Percentiles rank a stretch among this genome's conserved stretches.
These are phyloP conservation scores for Bimuria novae-zelandiae DNA, from an alignment of 2,329 filamentous ascomycete genomes.

Conservation along the genomic window DNA sequence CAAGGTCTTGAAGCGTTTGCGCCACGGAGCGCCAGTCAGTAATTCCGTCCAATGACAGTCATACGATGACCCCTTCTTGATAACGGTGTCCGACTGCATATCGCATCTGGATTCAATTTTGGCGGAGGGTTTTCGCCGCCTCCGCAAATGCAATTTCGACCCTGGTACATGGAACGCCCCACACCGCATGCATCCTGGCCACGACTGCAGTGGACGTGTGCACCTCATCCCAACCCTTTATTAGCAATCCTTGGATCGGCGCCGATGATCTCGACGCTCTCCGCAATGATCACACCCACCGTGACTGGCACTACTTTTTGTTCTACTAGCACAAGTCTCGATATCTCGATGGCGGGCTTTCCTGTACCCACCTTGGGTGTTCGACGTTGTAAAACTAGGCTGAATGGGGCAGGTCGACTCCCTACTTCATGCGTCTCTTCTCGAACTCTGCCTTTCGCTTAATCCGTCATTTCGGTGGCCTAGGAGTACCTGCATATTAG, in stretches of 20 bases:
- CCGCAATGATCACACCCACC: too few species aligned
- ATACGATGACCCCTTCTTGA: background rate
- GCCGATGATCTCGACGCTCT: background rate
- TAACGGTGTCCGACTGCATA: too few species aligned
- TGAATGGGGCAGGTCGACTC: conserved; percentile 1
- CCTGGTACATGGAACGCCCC: conserved; percentile 1
- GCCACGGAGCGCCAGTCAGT: background rate
- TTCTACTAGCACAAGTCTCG: too few species aligned
- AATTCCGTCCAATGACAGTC: background rate
- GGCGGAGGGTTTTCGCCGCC: conserved; percentile 4
- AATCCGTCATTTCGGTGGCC: background rate
- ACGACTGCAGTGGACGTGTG: background rate
- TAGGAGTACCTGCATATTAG: conserved; percentile 6
- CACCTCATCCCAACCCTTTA: background rate
- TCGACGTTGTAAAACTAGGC: background rate
- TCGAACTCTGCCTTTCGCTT: background rate
- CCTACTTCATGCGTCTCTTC: background rate
- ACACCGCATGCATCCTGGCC: background rate
- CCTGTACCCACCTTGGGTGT: too few species aligned
- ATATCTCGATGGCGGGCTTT: too few species aligned
- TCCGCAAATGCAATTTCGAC: conserved; percentile 7
- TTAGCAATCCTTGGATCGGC: background rate
- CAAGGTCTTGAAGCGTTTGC: background rate
- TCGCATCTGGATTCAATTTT: too few species aligned
- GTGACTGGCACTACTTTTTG: too few species aligned